phyloP scores from a whole-genome alignment of 192 early-diverging fungal species.

The Coemansia sp. region DNA sequence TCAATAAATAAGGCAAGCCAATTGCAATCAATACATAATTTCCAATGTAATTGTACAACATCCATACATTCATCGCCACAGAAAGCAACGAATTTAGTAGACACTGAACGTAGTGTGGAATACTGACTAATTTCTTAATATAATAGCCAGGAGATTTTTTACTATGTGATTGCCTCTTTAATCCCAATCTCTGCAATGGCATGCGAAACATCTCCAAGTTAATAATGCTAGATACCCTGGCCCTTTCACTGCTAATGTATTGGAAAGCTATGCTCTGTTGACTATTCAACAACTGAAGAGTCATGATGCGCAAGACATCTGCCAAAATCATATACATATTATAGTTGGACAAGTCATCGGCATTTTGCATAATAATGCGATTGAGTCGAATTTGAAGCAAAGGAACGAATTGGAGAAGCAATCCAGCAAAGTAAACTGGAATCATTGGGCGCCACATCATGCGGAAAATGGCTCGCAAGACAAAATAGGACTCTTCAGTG shows the following conservation, averaged over 20 bases:
- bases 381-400: conserved; percentile 1
- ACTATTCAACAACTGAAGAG: conserved; percentile 3
- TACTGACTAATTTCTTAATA: neutral
- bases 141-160: neutral
- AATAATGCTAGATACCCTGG: neutral
- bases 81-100: no score
- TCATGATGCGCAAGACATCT: neutral
- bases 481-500: conserved; percentile 27
- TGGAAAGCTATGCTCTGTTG: neutral
- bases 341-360: conserved; percentile 14
- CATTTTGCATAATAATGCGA: conserved; percentile 16
- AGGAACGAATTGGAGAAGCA: neutral
- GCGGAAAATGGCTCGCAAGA: conserved; percentile 29
- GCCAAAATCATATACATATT: no score
- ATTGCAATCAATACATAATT: conserved; percentile 14
- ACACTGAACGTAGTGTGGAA: neutral
- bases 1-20: neutral
- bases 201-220: conserved; percentile 20
- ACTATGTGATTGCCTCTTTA: neutral
- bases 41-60: conserved; percentile 23
- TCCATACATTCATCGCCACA: no score
- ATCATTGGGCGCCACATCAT: conserved; percentile 34
- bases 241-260: neutral
- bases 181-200: conserved; percentile 9
- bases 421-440: conserved; percentile 21